Evolutionary conservation across 2,329 filamentous ascomycete genomes (phyloP).

Genomic region (Claviceps humidiphila): DNA sequence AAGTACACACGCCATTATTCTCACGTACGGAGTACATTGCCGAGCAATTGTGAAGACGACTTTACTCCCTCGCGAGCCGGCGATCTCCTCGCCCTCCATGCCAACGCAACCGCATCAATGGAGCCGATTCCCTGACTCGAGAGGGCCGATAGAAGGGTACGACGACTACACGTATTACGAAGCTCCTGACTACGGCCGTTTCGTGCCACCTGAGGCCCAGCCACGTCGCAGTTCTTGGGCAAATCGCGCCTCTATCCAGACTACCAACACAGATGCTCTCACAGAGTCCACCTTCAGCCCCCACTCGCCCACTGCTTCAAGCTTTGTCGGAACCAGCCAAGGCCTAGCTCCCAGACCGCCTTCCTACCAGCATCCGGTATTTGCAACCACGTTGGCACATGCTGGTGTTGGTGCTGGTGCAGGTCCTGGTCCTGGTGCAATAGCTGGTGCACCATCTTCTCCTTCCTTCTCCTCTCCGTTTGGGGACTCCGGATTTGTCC

Average conservation of each 20-base stretch:
- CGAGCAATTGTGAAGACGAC: not conserved
- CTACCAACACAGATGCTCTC: slow-evolving; percentile 38
- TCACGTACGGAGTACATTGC: not conserved
- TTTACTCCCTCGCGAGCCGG: not conserved
- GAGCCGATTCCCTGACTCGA: slow-evolving; percentile 40
- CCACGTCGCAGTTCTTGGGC: slow-evolving; percentile 31
- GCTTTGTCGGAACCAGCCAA: slow-evolving; percentile 31
- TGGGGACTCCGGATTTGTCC: slow-evolving; percentile 2
- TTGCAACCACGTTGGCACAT: slow-evolving; percentile 14
- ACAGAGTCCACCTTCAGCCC: slow-evolving; percentile 48
- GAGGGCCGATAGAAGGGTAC: slow-evolving; percentile 4
- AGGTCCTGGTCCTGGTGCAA: not conserved
- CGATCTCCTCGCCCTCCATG: slow-evolving; percentile 1
- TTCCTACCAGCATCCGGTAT: slow-evolving; percentile 34
- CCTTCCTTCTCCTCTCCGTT: not conserved
- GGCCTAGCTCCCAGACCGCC: slow-evolving; percentile 46
- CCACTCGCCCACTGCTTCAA: slow-evolving; percentile 39
- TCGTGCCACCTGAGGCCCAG: slow-evolving; percentile 20
- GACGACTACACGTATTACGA: slow-evolving; percentile 5
- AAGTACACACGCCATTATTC: not conserved
- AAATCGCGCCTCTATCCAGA: slow-evolving; percentile 43
- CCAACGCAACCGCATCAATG: slow-evolving; percentile 32
- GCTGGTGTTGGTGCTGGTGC: not conserved
- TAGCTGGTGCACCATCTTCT: not conserved
- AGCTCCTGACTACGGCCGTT: slow-evolving; percentile 1